Evolutionary conservation across 495 filamentous ascomycete genomes (phyloP).

Genomic region (Baudoinia panamericana): DNA sequence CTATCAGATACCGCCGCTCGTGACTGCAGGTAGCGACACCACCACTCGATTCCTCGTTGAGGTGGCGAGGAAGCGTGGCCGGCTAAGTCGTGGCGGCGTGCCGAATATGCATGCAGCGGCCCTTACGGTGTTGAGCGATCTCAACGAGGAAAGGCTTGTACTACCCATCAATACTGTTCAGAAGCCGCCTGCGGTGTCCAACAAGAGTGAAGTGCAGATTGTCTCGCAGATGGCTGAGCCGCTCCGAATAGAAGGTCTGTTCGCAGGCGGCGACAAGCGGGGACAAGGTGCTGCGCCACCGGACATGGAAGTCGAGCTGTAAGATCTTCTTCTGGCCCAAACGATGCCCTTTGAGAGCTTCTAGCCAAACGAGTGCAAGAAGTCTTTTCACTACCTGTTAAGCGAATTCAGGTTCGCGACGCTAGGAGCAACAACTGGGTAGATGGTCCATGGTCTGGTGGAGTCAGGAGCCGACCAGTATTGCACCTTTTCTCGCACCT

Average conservation of each 20-base stretch:
- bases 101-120: conserved; percentile 81
- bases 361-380: too few species aligned
- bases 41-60: conserved; percentile 92
- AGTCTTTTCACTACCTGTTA: too few species aligned
- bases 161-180: conserved; percentile 37
- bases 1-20: conserved; percentile 70
- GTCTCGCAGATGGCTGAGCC: conserved; percentile 90
- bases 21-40: conserved; percentile 50
- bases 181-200: conserved; percentile 25
- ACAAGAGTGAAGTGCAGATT: conserved; percentile 38
- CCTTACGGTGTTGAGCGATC: conserved; percentile 85
- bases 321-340: neutral
- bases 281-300: conserved; percentile 16
- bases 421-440: too few species aligned
- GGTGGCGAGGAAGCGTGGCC: conserved; percentile 80
- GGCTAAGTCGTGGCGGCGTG: conserved; percentile 78
- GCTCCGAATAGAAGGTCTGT: conserved; percentile 91
- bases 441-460: too few species aligned
- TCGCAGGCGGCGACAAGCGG: conserved; percentile 38
- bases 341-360: conserved; percentile 19
- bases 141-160: conserved; percentile 88
- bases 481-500: too few species aligned
- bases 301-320: conserved; percentile 7
- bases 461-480: too few species aligned
- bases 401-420: too few species aligned